Evolutionary conservation across 768 basidiomycete species (phyloP).

Genomic region (Boletus rubescentipes): DNA sequence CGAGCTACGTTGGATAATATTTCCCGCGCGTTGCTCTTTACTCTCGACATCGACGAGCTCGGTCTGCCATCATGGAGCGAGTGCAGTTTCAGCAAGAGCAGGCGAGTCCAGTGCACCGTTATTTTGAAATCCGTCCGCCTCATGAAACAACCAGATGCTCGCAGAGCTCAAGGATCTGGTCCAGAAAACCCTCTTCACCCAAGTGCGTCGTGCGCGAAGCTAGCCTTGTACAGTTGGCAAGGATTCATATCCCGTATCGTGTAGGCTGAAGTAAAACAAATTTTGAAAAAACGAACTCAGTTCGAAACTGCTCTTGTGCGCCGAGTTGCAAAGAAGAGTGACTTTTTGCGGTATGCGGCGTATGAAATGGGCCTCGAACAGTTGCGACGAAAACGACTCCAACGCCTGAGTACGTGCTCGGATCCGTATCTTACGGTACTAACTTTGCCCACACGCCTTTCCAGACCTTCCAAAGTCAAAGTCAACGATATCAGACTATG

Average conservation of each 20-base stretch:
- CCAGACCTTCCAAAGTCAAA: slow-evolving; percentile 36
- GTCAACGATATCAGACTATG: slow-evolving; percentile 77
- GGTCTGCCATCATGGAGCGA: slow-evolving; percentile 72
- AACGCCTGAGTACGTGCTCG: slow-evolving; percentile 60
- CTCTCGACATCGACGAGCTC: neutral
- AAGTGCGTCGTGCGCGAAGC: slow-evolving; percentile 45
- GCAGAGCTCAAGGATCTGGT: slow-evolving; percentile 91
- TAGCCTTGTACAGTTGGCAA: neutral
- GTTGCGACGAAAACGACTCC: slow-evolving; percentile 70
- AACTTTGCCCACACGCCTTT: neutral
- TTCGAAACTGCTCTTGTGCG: slow-evolving; percentile 86
- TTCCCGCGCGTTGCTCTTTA: slow-evolving; percentile 5
- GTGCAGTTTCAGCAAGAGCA: slow-evolving; percentile 95
- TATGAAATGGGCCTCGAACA: slow-evolving; percentile 91
- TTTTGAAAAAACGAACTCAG: slow-evolving; percentile 78
- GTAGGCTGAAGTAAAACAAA: slow-evolving; percentile 78
- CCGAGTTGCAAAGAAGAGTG: slow-evolving; percentile 78
- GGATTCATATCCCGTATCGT: neutral
- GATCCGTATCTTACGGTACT: neutral
- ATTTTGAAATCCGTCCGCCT: neutral
- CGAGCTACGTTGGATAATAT: neutral
- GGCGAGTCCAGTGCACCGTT: slow-evolving; percentile 36
- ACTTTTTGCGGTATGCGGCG: slow-evolving; percentile 87
- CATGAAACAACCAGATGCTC: slow-evolving; percentile 65
- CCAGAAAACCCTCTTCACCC: slow-evolving; percentile 80